These are phyloP conservation scores for Cercospora sojina DNA, from an alignment of 2,329 filamentous ascomycete genomes.

Conservation along the genomic window DNA sequence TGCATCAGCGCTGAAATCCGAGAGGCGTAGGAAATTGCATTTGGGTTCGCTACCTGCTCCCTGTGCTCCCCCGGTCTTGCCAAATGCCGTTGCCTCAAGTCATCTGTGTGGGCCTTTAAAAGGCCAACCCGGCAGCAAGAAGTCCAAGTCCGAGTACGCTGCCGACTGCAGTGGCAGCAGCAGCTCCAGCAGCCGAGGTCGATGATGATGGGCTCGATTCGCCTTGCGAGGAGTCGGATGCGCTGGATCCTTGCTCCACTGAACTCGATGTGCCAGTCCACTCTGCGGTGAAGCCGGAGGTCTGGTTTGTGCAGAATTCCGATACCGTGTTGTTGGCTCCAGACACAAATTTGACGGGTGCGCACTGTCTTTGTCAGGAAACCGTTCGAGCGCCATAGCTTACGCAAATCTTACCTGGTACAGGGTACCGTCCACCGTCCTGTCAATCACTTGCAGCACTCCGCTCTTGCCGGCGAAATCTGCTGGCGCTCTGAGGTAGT, in stretches of 20 bases:
- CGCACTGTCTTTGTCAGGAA: conserved; percentile 27
- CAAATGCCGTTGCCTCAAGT: neutral
- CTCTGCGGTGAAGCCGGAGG: conserved; percentile 29
- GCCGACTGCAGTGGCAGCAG: conserved; percentile 23
- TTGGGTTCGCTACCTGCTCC: neutral
- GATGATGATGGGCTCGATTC: conserved; percentile 2
- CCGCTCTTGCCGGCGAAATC: conserved; percentile 33
- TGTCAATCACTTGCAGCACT: conserved; percentile 35
- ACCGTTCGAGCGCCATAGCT: neutral
- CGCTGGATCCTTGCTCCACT: neutral
- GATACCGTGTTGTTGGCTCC: conserved; percentile 35
- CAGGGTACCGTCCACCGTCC: conserved; percentile 32
- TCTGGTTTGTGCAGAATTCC: conserved; percentile 30
- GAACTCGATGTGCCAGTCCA: conserved; percentile 22
- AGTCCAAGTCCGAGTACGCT: conserved; percentile 25
- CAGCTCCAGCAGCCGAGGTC: conserved; percentile 22
- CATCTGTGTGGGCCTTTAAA: conserved; percentile 12
- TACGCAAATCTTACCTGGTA: conserved; percentile 32
- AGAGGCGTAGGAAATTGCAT: neutral
- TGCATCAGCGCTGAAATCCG: neutral
- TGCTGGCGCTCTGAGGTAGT: conserved; percentile 28
- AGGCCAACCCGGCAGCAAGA: conserved; percentile 26
- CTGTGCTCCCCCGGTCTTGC: neutral
- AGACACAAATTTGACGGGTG: conserved; percentile 34
- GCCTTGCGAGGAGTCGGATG: neutral